Evolutionary conservation across 495 filamentous ascomycete species (phyloP).

Genomic region (Aspergillus carlsbadensis): DNA sequence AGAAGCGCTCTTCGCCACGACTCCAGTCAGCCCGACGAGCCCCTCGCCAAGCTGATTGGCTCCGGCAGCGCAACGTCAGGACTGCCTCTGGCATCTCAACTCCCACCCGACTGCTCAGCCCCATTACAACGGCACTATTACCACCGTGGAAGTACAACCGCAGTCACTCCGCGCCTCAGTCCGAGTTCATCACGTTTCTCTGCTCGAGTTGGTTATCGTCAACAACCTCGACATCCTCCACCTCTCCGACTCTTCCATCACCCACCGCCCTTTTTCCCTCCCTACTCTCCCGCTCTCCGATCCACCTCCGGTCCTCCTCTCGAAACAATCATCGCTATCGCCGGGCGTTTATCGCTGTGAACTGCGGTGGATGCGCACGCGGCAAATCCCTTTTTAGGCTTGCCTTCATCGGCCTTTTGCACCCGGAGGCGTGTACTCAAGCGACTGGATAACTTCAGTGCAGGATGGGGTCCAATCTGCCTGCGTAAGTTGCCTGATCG

Average conservation of each 20-base stretch:
- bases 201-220: conserved; percentile 12
- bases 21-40: conserved; percentile 11
- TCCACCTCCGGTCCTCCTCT: conserved; percentile 15
- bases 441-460: conserved; percentile 27
- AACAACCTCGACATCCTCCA: conserved; percentile 22
- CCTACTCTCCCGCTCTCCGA: conserved; percentile 11
- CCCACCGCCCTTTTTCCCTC: conserved; percentile 11
- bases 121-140: conserved; percentile 18
- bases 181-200: conserved; percentile 21
- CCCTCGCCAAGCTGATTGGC: conserved; percentile 26
- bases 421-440: conserved; percentile 28
- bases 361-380: conserved; percentile 45
- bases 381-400: conserved; percentile 35
- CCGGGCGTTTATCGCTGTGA: conserved; percentile 24
- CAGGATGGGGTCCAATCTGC: conserved; percentile 61
- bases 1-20: background rate
- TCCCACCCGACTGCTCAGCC: conserved; percentile 25
- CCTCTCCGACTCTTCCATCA: conserved; percentile 22
- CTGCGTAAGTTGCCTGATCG: conserved; percentile 44
- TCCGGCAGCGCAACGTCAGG: conserved; percentile 28
- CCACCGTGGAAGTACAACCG: conserved; percentile 7
- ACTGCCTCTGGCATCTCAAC: conserved; percentile 13
- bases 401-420: conserved; percentile 44
- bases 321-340: conserved; percentile 11
- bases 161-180: conserved; percentile 21